Base-by-base conservation (phyloP, 1,284 basidiomycete genomes). In the Fistulina hepatica region DNA sequence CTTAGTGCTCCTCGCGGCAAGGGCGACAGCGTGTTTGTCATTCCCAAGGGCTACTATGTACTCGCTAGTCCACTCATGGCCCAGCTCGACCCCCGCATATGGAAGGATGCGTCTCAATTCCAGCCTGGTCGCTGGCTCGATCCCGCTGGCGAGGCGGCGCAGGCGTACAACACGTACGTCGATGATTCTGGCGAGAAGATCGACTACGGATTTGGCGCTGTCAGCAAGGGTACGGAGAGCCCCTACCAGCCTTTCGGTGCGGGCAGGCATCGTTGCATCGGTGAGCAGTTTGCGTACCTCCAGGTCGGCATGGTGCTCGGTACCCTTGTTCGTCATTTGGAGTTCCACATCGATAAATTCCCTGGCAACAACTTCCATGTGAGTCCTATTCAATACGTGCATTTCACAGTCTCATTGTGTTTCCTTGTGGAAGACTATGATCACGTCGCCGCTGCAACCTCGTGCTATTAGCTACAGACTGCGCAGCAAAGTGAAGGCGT, bases 171-270 rank as follows among this genome's bases (percentile, higher is more conserved):
- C 52, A 64, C 69, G 46, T 89, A 92, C 56, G 60, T 67, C 36
- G 84, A 86, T 49, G 76, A 75, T 48, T 62, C 61, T 21, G 85
- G 82, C 37, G 88, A 94, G 57, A 91, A 90, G 65, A 71, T 95
- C 42, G 94, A 98, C 60, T 99, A 85, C 52, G 95, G 94, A 1
- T 99, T 91, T 58, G 95, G 94, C 38, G 75, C 75, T 50, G 88
- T 95, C 31, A 86, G 81, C 59, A 94, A 93, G 61, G 90, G 90
- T 34, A 93, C 90, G 9, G 84, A 90, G 46, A 84, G 79, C 43
- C 79, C 81, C 21, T 97, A 97, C 57, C 83, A 94, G 55, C 95
- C 94, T 2, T 99, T 99, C 54, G 95, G 94, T 41, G 93, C 94
- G 32, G 94, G 92, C 19, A 71, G 89, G 49, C 92, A 97, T 63